Base-by-base conservation (phyloP, 345 rosid species). In the Orychophragmus violaceus region DNA sequence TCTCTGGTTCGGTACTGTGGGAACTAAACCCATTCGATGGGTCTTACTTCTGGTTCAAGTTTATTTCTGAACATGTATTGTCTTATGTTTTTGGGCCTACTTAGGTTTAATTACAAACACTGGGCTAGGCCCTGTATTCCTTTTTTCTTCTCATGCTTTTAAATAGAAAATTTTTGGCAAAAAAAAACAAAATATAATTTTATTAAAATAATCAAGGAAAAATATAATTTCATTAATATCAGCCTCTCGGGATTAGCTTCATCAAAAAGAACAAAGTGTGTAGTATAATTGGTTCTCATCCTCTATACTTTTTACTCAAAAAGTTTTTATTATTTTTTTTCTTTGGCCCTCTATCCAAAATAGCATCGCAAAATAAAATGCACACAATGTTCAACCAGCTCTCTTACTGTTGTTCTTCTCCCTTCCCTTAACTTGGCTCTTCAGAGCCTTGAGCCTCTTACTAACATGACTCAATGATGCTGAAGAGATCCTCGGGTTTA, bases 401-500 rank as follows among this genome's bases (percentile, higher is more conserved):
- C 82, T 76, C 82, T 80, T 85, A 82, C 64, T 88, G 79, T 71
- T 84, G 77, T 78, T 84, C 81, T 81, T 91, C 83, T 84, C 87
- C 76, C 86, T 87, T 64, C 82, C 87, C 60, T 92, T 87, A 0
- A 87, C 95, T 70, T 85, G 89, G 62, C 77, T 89, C 81, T 92
- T 92, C 55, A 89, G 74, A 64, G 77, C 87, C 76, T 75, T 79
- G 58, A 89, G 76, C 79, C 91, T 92, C 54, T 86, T 89, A 69
- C 82, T 85, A 45, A 83, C 75, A 59, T 73, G 77, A 67, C 73
- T 74, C 69, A 77, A 77, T 0, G 90, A 60, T 11, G 91, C 66
- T 16, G 94, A 80, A 22, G 87, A 62, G 58, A 64, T 57, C 75
- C 74, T 84, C 50, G 78, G 79, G 52, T 77, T 78, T 1, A 77